These are phyloP conservation scores for Trichosanthes truncata DNA, from an alignment of 306 rosid genomes.

Conservation along the genomic window DNA sequence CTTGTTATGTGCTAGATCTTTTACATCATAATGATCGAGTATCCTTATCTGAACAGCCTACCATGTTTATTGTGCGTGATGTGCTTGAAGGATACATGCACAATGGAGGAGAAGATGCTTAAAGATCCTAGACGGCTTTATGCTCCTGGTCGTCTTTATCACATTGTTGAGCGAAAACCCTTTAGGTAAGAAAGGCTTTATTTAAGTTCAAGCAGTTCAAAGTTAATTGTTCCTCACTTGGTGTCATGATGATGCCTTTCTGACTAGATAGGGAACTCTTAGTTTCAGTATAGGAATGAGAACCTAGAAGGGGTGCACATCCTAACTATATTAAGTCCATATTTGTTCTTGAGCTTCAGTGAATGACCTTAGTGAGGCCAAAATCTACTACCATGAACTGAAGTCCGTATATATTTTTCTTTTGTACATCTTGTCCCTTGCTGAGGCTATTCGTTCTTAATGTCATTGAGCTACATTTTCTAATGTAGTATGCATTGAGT, in stretches of 20 bases:
- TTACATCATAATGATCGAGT: conserved; percentile 3
- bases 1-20: not conserved
- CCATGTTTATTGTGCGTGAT: conserved; percentile 76
- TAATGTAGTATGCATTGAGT: not conserved
- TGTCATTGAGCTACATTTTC: not conserved
- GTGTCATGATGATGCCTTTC: not conserved
- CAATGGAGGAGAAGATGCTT: conserved; percentile 72
- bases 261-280: not conserved
- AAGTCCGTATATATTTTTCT: not conserved
- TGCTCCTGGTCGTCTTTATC: conserved; percentile 97
- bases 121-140: conserved; percentile 88
- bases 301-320: not conserved
- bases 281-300: not conserved
- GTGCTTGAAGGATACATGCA: conserved; percentile 95
- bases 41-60: conserved; percentile 49
- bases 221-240: not conserved
- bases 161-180: conserved; percentile 89
- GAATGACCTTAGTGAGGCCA: not conserved
- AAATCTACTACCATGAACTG: not conserved
- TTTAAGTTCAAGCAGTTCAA: not conserved
- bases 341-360: not conserved
- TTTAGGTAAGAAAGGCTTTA: conserved; percentile 49
- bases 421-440: not conserved
- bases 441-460: not conserved
- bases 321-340: not conserved